These are phyloP conservation scores for Pisolithus albus DNA, from an alignment of 768 basidiomycete genomes.

Conservation along the genomic window DNA sequence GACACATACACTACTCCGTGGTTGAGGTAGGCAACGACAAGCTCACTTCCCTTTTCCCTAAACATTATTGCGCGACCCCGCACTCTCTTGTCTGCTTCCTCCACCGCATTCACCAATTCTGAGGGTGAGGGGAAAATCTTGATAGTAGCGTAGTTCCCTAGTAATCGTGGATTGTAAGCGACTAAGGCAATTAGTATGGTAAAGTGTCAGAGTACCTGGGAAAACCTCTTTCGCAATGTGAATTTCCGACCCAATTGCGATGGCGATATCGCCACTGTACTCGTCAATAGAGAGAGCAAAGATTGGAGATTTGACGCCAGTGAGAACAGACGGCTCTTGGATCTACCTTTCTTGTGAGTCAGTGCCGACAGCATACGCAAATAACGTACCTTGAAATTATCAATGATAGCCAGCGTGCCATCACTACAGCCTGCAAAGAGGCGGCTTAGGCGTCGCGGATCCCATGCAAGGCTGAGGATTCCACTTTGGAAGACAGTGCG, in stretches of 20 bases:
- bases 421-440: conserved; percentile 3
- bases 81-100: not conserved
- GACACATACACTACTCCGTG: conserved; percentile 4
- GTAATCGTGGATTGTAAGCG: not conserved
- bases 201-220: not conserved
- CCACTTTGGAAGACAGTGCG: not conserved
- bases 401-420: conserved; percentile 1
- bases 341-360: not conserved
- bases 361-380: not conserved
- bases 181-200: not conserved
- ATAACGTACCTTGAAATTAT: conserved; percentile 1
- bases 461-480: conserved; percentile 3
- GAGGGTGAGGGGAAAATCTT: conserved; percentile 1
- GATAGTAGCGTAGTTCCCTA: conserved; percentile 1
- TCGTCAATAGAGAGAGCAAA: not conserved
- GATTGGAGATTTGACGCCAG: conserved; percentile 1
- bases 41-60: not conserved
- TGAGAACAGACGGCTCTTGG: conserved; percentile 2
- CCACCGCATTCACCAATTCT: not conserved
- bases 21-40: conserved; percentile 2
- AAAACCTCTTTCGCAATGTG: conserved; percentile 3
- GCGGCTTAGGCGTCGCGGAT: not conserved
- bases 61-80: not conserved
- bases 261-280: not conserved
- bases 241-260: conserved; percentile 1